Conservation (phyloP, 148 eudicot species). For the Cornus kousa region DNA sequence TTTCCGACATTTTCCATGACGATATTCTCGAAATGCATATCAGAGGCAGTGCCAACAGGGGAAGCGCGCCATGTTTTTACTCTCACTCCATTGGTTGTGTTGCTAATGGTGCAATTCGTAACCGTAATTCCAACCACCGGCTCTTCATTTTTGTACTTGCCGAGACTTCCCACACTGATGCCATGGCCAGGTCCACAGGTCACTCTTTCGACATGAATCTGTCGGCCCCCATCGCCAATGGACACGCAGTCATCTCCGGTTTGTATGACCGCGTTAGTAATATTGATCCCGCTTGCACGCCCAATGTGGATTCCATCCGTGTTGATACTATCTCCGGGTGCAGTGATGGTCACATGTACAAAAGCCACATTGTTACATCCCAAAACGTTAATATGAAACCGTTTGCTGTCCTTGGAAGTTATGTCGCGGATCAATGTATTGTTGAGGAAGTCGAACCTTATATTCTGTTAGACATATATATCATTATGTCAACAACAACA, state of each 20-base stretch:
- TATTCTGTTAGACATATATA: slow-evolving; percentile 17
- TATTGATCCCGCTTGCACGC: slow-evolving; percentile 26
- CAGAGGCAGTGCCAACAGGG: slow-evolving; percentile 7
- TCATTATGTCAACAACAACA: too few species aligned
- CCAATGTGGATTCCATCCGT: slow-evolving; percentile 60
- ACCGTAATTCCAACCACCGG: slow-evolving; percentile 29
- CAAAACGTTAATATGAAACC: slow-evolving; percentile 24
- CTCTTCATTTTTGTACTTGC: slow-evolving; percentile 29
- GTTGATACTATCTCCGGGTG: slow-evolving; percentile 39
- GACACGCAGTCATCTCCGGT: slow-evolving; percentile 56
- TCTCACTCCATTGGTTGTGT: slow-evolving; percentile 38
- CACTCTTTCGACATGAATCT: slow-evolving; percentile 29
- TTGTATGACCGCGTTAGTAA: slow-evolving; percentile 22
- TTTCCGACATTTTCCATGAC: slow-evolving; percentile 35
- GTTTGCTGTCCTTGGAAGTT: slow-evolving; percentile 38
- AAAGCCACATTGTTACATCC: slow-evolving; percentile 25
- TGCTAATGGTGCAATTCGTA: slow-evolving; percentile 28
- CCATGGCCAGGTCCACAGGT: slow-evolving; percentile 61
- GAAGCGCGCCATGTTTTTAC: slow-evolving; percentile 51
- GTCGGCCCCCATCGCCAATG: slow-evolving; percentile 34
- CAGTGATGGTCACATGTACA: slow-evolving; percentile 18
- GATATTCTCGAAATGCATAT: slow-evolving; percentile 40
- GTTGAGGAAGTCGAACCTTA: slow-evolving; percentile 13
- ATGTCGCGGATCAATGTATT: slow-evolving; percentile 24
- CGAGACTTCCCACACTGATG: slow-evolving; percentile 45